Conservation (phyloP, 2,329 filamentous ascomycete species). For the Dactylonectria macrodidyma region DNA sequence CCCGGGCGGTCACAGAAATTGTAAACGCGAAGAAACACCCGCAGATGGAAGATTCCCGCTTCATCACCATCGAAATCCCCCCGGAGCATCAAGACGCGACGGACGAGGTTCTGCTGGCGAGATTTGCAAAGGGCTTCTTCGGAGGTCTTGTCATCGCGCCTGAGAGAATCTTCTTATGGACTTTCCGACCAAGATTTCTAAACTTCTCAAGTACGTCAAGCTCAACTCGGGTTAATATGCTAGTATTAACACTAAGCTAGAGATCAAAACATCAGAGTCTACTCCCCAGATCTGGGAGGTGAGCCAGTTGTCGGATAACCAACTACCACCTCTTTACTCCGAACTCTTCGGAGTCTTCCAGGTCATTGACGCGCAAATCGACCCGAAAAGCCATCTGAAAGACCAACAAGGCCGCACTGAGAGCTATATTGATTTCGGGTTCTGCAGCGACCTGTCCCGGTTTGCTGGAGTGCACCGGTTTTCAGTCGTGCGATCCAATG, state of each 20-base stretch:
- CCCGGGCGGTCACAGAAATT: conserved; percentile 41
- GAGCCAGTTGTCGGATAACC: conserved; percentile 35
- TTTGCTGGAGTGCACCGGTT: conserved; percentile 52
- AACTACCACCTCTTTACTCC: conserved; percentile 38
- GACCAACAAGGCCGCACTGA: conserved; percentile 7
- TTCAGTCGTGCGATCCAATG: conserved; percentile 39
- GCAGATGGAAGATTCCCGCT: conserved; percentile 42
- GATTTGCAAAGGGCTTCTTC: conserved; percentile 50
- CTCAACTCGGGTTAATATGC: accelerated
- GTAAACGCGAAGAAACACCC: conserved; percentile 45
- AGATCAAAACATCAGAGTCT: conserved; percentile 5
- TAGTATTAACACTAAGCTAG: conserved; percentile 18
- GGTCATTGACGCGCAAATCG: conserved; percentile 37
- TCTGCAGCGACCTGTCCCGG: conserved; percentile 41
- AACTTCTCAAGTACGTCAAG: conserved; percentile 35
- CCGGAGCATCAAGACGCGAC: conserved; percentile 27
- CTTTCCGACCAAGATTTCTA: conserved; percentile 28
- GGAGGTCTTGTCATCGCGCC: conserved; percentile 49
- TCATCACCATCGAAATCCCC: conserved; percentile 43
- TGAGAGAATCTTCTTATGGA: conserved; percentile 41
- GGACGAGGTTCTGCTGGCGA: conserved; percentile 48
- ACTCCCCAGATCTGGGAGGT: conserved; percentile 37
- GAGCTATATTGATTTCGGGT: conserved; percentile 50
- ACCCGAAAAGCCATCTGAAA: background rate
- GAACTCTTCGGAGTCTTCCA: conserved; percentile 49